Percentiles rank a stretch among this genome's conserved stretches.
phyloP scores from a whole-genome alignment of 2,329 filamentous ascomycete species.

The Corinectria fuckeliana region DNA sequence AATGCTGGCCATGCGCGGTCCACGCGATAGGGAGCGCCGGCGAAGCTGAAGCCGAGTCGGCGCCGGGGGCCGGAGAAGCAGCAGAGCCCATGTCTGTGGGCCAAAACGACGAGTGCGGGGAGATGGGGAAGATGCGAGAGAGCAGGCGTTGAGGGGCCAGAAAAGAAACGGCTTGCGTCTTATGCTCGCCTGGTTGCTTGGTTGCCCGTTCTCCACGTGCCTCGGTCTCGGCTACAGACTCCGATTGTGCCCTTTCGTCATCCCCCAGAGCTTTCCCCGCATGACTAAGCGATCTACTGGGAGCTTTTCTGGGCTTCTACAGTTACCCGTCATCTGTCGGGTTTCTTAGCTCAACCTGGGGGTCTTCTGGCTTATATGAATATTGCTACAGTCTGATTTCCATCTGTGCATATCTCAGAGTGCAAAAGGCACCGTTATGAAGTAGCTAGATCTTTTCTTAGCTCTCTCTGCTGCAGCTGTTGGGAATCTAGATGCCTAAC shows the following conservation, averaged over 20 bases:
- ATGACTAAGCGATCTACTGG: slow-evolving; percentile 13
- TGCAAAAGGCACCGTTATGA: too few relatives aligned
- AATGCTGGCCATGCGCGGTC: slow-evolving; percentile 18
- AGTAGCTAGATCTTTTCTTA: too few relatives aligned
- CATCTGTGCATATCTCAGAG: too few relatives aligned
- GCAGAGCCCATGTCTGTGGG: slow-evolving; percentile 8
- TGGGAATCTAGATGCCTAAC: neutral
- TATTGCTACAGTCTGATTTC: too few relatives aligned
- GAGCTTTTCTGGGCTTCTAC: neutral
- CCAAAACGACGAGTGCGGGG: neutral
- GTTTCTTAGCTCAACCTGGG: too few relatives aligned
- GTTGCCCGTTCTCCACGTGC: slow-evolving; percentile 16
- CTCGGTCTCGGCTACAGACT: slow-evolving; percentile 12
- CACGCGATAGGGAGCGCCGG: slow-evolving; percentile 18
- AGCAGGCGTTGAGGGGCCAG: neutral
- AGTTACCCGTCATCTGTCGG: too few relatives aligned
- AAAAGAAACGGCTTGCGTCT: neutral
- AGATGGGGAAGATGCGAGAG: neutral
- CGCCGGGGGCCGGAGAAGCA: neutral
- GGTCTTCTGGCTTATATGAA: too few relatives aligned
- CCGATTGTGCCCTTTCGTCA: too few relatives aligned
- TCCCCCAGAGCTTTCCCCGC: slow-evolving; percentile 19
- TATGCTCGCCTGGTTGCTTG: neutral
- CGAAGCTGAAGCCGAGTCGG: slow-evolving; percentile 11
- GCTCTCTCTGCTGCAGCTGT: too few relatives aligned